These are phyloP conservation scores for Colletotrichum brevisporum DNA, from an alignment of 2,329 filamentous ascomycete genomes.

Conservation along the genomic window DNA sequence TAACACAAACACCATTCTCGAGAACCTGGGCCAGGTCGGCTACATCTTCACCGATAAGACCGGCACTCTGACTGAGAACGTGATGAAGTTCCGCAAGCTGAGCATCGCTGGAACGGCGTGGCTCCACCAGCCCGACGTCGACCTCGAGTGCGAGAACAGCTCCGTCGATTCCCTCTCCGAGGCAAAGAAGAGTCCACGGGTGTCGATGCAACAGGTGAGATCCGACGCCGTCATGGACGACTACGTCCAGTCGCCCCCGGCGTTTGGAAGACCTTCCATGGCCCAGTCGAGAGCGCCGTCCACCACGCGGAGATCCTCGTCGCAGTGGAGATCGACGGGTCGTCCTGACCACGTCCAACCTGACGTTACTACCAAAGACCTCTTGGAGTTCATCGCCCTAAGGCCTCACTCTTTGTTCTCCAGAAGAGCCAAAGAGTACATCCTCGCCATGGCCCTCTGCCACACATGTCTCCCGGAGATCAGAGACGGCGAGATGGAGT, in stretches of 20 bases:
- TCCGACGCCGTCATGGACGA: slow-evolving; percentile 18
- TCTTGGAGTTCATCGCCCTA: slow-evolving; percentile 82
- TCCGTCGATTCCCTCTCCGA: slow-evolving; percentile 17
- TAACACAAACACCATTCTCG: slow-evolving; percentile 94
- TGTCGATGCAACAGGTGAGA: slow-evolving; percentile 25
- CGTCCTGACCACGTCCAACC: slow-evolving; percentile 66
- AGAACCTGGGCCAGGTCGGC: slow-evolving; percentile 90
- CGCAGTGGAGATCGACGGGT: slow-evolving; percentile 64
- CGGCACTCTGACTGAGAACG: slow-evolving; percentile 92
- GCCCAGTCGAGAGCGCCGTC: slow-evolving; percentile 47
- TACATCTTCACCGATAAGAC: slow-evolving; percentile 97
- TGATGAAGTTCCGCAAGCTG: slow-evolving; percentile 95
- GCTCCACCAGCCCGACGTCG: slow-evolving; percentile 84
- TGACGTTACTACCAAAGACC: slow-evolving; percentile 76
- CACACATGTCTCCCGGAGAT: slow-evolving; percentile 92
- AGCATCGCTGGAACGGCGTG: slow-evolving; percentile 91
- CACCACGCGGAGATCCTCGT: slow-evolving; percentile 60
- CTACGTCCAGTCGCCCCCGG: slow-evolving; percentile 16
- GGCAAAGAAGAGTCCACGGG: slow-evolving; percentile 5
- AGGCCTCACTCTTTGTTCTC: slow-evolving; percentile 85
- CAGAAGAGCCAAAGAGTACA: slow-evolving; percentile 83
- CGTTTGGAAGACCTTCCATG: slow-evolving; percentile 43
- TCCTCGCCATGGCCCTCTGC: slow-evolving; percentile 88
- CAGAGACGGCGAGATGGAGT: slow-evolving; percentile 79
- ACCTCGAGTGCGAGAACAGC: slow-evolving; percentile 49